Evolutionary conservation across 2,329 filamentous ascomycete species (phyloP).

Genomic region (Fusarium mexicanum): DNA sequence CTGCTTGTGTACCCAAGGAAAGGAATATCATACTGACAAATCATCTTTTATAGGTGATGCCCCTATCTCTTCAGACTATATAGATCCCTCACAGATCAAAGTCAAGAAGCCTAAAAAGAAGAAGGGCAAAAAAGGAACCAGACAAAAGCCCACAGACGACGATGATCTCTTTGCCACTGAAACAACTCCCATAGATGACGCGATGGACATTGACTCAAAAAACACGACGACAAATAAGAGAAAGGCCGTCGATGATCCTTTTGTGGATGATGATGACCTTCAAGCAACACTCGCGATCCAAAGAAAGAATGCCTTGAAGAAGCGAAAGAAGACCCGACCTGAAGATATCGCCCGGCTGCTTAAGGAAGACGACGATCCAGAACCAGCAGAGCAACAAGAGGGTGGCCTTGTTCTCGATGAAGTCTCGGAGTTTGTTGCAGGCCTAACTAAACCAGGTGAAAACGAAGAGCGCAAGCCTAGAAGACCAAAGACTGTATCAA

Average conservation of each 20-base stretch:
- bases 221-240: slow-evolving; percentile 64
- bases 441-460: slow-evolving; percentile 75
- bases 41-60: slow-evolving; percentile 34
- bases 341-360: slow-evolving; percentile 89
- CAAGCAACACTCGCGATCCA: slow-evolving; percentile 88
- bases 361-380: slow-evolving; percentile 66
- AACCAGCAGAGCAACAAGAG: slow-evolving; percentile 51
- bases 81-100: slow-evolving; percentile 87
- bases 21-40: slow-evolving; percentile 13
- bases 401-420: slow-evolving; percentile 91
- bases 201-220: slow-evolving; percentile 82
- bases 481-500: slow-evolving; percentile 50
- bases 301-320: slow-evolving; percentile 85
- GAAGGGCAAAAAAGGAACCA: slow-evolving; percentile 81
- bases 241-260: slow-evolving; percentile 71
- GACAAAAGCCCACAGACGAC: slow-evolving; percentile 73
- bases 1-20: too few relatives aligned
- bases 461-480: slow-evolving; percentile 64
- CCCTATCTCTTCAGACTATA: slow-evolving; percentile 78
- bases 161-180: slow-evolving; percentile 66
- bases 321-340: slow-evolving; percentile 85
- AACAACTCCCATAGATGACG: slow-evolving; percentile 49
- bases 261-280: slow-evolving; percentile 92
- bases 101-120: slow-evolving; percentile 97
- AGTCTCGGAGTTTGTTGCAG: slow-evolving; percentile 92